Evolutionary conservation across 1,284 basidiomycete species (phyloP).

Genomic region (Puccinia brachypodii): DNA sequence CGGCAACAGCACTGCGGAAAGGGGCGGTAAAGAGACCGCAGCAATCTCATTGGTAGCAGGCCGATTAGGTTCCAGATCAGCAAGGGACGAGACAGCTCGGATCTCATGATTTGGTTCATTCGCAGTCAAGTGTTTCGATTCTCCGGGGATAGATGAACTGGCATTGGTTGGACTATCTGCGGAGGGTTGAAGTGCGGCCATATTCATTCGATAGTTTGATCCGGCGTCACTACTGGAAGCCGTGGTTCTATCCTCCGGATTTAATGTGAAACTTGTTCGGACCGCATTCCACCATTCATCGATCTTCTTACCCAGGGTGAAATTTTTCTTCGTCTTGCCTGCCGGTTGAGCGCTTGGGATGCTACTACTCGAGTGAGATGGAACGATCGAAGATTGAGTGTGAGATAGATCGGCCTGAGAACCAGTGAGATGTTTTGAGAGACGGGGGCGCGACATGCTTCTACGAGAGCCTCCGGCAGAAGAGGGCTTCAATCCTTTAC

Average conservation of each 20-base stretch:
- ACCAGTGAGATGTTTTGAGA: constrained; percentile 10
- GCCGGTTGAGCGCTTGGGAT: not conserved
- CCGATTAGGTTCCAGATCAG: not conserved
- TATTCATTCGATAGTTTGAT: constrained; percentile 32
- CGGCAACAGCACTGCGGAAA: not conserved
- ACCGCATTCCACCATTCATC: constrained; percentile 61
- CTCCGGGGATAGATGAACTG: not conserved
- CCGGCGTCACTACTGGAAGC: constrained; percentile 11
- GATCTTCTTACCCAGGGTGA: constrained; percentile 58
- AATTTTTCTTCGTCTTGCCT: constrained; percentile 63
- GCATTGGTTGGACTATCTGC: not conserved
- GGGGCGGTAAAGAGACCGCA: not conserved
- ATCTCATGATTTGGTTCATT: constrained; percentile 2
- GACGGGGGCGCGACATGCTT: constrained; percentile 1
- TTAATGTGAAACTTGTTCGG: constrained; percentile 58
- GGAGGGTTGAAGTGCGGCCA: not conserved
- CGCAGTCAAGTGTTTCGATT: not conserved
- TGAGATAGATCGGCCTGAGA: constrained; percentile 26
- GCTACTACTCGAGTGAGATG: constrained; percentile 16
- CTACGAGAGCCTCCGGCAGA: not conserved
- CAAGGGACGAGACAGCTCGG: constrained; percentile 1
- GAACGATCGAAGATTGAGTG: not conserved
- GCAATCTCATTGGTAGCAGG: not conserved
- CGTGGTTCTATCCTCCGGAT: constrained; percentile 50
- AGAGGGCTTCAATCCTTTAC: constrained; percentile 16